Conservation (phyloP, 2,329 filamentous ascomycete species). For the Penicillium sp. region DNA sequence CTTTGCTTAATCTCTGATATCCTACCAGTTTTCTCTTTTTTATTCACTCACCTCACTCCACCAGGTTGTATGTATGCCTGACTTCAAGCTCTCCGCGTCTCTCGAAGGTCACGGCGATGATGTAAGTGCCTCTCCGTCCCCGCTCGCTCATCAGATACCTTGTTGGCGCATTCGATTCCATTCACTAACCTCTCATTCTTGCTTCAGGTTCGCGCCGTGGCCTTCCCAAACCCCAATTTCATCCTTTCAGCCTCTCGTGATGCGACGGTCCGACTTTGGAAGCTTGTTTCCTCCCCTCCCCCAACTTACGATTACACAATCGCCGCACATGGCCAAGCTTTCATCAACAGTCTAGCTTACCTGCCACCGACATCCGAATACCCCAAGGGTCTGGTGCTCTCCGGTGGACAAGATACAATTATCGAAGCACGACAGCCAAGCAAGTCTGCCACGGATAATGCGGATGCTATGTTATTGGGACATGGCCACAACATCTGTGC, state of each 20-base stretch:
- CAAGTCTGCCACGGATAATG: conserved; percentile 72
- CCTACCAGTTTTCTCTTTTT: conserved; percentile 12
- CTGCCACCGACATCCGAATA: conserved; percentile 71
- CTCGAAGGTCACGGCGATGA: conserved; percentile 90
- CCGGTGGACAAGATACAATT: conserved; percentile 88
- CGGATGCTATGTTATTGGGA: conserved; percentile 83
- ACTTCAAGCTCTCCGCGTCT: conserved; percentile 92
- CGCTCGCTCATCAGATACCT: conserved; percentile 25
- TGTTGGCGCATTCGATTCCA: conserved; percentile 27
- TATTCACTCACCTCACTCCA: neutral
- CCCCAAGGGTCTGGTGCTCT: conserved; percentile 81
- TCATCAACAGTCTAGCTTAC: conserved; percentile 85
- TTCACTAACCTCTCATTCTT: conserved; percentile 66
- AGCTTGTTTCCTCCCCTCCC: conserved; percentile 67
- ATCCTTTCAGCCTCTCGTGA: conserved; percentile 90
- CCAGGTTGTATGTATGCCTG: conserved; percentile 63
- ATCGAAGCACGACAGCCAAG: conserved; percentile 84
- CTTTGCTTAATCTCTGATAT: conserved; percentile 20
- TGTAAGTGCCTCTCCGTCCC: conserved; percentile 61
- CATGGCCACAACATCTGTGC: conserved; percentile 89
- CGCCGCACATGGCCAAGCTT: conserved; percentile 78
- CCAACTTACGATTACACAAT: conserved; percentile 79
- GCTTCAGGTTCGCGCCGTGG: conserved; percentile 80
- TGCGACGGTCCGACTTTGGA: conserved; percentile 87
- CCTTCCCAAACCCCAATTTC: conserved; percentile 73